Percentiles rank a stretch among this genome's conserved stretches.
These are phyloP conservation scores for Stemphylium vesicarium DNA, from an alignment of 2,329 filamentous ascomycete species.

Conservation along the genomic window DNA sequence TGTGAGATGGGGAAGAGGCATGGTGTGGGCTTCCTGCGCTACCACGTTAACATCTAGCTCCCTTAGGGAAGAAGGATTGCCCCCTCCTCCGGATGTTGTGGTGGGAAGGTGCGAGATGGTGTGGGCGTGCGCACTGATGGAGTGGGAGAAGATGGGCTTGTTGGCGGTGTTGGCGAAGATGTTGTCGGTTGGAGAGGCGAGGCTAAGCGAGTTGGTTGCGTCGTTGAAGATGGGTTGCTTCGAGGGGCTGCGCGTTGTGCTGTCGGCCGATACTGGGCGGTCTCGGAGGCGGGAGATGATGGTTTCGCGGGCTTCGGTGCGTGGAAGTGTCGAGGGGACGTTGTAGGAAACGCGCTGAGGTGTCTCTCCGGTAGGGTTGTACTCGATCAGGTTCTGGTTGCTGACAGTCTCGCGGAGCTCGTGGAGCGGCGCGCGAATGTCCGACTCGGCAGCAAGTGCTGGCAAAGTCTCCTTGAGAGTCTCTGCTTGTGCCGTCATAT, in stretches of 20 bases:
- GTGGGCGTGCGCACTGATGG: constrained; percentile 34
- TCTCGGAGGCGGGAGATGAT: constrained; percentile 59
- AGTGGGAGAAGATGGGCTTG: constrained; percentile 35
- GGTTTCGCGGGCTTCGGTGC: constrained; percentile 69
- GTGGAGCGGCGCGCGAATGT: constrained; percentile 71
- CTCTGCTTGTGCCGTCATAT: constrained; percentile 67
- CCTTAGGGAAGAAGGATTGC: constrained; percentile 44
- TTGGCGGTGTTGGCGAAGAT: constrained; percentile 30
- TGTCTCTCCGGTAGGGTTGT: constrained; percentile 83
- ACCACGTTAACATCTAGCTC: constrained; percentile 58
- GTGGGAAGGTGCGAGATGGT: constrained; percentile 31
- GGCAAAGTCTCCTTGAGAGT: constrained; percentile 67
- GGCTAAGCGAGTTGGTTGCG: constrained; percentile 47
- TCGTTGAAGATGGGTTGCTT: constrained; percentile 63
- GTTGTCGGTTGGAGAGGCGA: constrained; percentile 37
- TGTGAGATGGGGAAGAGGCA: constrained; percentile 38
- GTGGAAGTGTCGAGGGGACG: constrained; percentile 80
- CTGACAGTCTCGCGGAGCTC: constrained; percentile 74
- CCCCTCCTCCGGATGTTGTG: constrained; percentile 14
- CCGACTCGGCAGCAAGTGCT: constrained; percentile 61
- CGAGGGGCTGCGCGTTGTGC: constrained; percentile 48
- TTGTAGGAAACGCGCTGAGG: constrained; percentile 81
- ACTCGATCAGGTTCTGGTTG: constrained; percentile 73
- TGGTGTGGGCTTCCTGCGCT: constrained; percentile 40
- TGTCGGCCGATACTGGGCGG: constrained; percentile 39